phyloP scores from a whole-genome alignment of 345 rosid genomes.

The Moringa oleifera region DNA sequence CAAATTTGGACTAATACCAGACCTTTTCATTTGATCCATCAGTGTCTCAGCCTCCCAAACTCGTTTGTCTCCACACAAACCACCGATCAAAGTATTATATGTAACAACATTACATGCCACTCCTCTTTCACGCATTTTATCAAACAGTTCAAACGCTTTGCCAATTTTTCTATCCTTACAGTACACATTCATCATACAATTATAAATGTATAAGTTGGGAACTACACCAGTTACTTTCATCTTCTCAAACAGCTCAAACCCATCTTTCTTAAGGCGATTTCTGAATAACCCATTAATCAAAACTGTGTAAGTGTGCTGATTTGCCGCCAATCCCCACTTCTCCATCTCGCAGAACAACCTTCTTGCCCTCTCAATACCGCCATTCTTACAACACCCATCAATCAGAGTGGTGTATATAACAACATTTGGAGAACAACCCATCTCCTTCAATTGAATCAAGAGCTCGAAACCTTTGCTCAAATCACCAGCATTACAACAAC shows the following conservation, averaged over 20 bases:
- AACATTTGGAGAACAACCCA: constrained; percentile 49
- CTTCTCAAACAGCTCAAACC: constrained; percentile 51
- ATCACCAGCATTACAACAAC: constrained; percentile 58
- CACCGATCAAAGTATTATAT: constrained; percentile 53
- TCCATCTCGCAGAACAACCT: constrained; percentile 46
- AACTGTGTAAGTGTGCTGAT: constrained; percentile 65
- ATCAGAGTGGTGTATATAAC: constrained; percentile 71
- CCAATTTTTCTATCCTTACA: constrained; percentile 41
- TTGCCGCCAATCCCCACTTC: constrained; percentile 53
- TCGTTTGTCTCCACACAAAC: constrained; percentile 45
- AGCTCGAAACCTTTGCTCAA: constrained; percentile 39
- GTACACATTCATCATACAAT: constrained; percentile 46
- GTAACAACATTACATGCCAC: constrained; percentile 52
- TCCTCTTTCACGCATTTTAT: constrained; percentile 70
- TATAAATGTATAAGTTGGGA: constrained; percentile 57
- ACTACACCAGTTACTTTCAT: constrained; percentile 49
- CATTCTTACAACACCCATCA: constrained; percentile 74
- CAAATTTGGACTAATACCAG: constrained; percentile 48
- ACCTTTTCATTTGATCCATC: constrained; percentile 36
- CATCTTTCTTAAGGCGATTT: constrained; percentile 50
- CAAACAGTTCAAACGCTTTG: constrained; percentile 52
- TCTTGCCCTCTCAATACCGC: constrained; percentile 48
- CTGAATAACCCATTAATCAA: constrained; percentile 66
- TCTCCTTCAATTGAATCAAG: constrained; percentile 37
- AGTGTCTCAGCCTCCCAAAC: constrained; percentile 46